phyloP scores from a whole-genome alignment of 495 filamentous ascomycete genomes.

The Podospora australis region DNA sequence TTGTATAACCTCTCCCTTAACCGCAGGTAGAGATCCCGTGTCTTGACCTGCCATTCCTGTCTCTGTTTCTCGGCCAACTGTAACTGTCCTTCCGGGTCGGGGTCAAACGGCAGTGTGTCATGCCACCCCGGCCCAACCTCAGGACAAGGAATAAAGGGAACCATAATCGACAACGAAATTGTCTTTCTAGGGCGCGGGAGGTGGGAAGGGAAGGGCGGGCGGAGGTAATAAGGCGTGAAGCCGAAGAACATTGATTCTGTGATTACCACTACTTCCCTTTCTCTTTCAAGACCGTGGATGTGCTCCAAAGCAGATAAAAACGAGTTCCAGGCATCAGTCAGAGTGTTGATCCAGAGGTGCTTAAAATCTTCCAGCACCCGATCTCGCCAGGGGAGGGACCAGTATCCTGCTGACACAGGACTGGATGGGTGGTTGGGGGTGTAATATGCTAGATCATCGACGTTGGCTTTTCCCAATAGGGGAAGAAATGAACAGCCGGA shows the following conservation, averaged over 20 bases:
- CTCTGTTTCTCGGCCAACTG: neutral
- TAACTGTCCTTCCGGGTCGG: neutral
- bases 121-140: neutral
- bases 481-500: constrained; percentile 26
- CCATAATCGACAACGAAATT: constrained; percentile 17
- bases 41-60: neutral
- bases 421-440: constrained; percentile 2
- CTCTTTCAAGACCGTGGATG: constrained; percentile 10
- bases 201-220: constrained; percentile 10
- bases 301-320: constrained; percentile 15
- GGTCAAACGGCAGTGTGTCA: neutral
- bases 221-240: constrained; percentile 18
- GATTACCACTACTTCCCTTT: constrained; percentile 18
- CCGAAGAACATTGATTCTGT: constrained; percentile 26
- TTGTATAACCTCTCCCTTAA: neutral
- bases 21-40: neutral
- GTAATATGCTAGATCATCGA: constrained; percentile 24
- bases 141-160: constrained; percentile 18
- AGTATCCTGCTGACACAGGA: constrained; percentile 8
- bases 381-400: constrained; percentile 13
- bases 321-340: constrained; percentile 22
- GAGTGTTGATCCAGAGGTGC: constrained; percentile 16
- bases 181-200: constrained; percentile 7
- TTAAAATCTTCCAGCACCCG: constrained; percentile 21
- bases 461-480: constrained; percentile 22